Conservation (phyloP, 345 rosid species). For the Syzygium jambos region DNA sequence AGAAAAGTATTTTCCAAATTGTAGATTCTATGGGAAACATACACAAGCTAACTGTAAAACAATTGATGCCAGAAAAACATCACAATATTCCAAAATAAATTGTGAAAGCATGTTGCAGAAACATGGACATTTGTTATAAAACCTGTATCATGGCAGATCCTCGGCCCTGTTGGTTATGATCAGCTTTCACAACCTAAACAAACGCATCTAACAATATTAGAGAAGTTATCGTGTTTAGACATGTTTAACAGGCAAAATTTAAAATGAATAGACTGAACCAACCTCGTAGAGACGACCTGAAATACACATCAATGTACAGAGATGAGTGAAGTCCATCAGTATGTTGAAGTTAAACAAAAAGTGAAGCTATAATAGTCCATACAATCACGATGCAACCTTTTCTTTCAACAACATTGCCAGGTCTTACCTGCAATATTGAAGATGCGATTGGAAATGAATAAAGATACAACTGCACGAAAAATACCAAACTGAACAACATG, state of each 20-base stretch:
- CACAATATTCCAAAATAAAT: neutral
- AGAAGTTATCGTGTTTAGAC: neutral
- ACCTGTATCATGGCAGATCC: conserved; percentile 89
- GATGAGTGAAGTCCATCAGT: conserved; percentile 7
- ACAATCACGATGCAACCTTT: conserved; percentile 33
- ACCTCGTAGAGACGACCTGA: conserved; percentile 83
- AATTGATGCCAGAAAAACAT: neutral
- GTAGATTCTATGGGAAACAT: neutral
- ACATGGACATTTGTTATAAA: neutral
- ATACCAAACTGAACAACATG: neutral
- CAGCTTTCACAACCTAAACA: conserved; percentile 61
- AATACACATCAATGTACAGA: neutral
- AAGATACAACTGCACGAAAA: neutral
- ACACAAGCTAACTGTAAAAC: neutral
- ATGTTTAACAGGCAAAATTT: neutral
- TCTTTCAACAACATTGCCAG: conserved; percentile 84
- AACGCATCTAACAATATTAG: neutral
- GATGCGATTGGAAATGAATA: neutral
- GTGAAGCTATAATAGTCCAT: neutral
- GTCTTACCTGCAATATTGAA: conserved; percentile 43
- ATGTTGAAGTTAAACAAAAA: neutral
- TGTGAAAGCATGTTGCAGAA: neutral
- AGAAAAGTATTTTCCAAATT: neutral
- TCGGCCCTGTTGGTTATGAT: conserved; percentile 87
- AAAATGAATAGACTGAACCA: neutral